Conservation (phyloP, 2,329 filamentous ascomycete species). For the Pseudocercospora macadamiae region DNA sequence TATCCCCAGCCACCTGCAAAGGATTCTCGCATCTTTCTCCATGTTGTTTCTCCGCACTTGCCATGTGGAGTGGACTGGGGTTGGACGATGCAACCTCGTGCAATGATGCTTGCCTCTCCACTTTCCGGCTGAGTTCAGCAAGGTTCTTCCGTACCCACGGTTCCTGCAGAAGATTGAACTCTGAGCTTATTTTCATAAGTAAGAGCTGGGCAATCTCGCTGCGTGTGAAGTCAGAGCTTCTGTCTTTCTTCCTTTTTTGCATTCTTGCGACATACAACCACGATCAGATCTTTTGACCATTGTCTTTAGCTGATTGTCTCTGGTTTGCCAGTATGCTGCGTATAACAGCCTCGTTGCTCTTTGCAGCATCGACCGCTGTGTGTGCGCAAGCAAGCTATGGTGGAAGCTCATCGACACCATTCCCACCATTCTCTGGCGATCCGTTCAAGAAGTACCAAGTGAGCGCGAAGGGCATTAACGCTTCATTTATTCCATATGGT, state of each 20-base stretch:
- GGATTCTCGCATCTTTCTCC: neutral
- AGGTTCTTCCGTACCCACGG: slow-evolving; percentile 7
- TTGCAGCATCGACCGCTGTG: slow-evolving; percentile 27
- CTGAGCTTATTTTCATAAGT: slow-evolving; percentile 14
- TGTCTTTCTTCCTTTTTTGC: neutral
- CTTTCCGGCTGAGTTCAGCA: slow-evolving; percentile 5
- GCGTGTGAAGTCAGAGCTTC: slow-evolving; percentile 11
- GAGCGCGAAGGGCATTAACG: slow-evolving; percentile 35
- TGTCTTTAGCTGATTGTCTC: too few relatives aligned
- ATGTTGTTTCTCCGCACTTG: slow-evolving; percentile 9
- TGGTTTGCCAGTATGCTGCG: slow-evolving; percentile 27
- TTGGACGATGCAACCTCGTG: neutral
- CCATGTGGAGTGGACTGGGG: neutral
- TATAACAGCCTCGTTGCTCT: slow-evolving; percentile 23
- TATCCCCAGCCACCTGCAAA: neutral
- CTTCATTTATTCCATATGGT: slow-evolving; percentile 37
- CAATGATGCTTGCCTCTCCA: too few relatives aligned
- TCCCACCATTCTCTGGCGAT: slow-evolving; percentile 35
- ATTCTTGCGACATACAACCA: neutral
- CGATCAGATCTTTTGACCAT: too few relatives aligned
- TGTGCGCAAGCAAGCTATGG: slow-evolving; percentile 26
- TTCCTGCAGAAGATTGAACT: slow-evolving; percentile 22
- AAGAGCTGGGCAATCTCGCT: slow-evolving; percentile 11
- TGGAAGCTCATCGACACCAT: slow-evolving; percentile 13
- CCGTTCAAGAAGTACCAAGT: slow-evolving; percentile 33